Percentiles rank a stretch among this genome's conserved stretches.
These are phyloP conservation scores for Phytophthora palmivora DNA, from an alignment of 352 stramenopile genomes.

Conservation along the genomic window DNA sequence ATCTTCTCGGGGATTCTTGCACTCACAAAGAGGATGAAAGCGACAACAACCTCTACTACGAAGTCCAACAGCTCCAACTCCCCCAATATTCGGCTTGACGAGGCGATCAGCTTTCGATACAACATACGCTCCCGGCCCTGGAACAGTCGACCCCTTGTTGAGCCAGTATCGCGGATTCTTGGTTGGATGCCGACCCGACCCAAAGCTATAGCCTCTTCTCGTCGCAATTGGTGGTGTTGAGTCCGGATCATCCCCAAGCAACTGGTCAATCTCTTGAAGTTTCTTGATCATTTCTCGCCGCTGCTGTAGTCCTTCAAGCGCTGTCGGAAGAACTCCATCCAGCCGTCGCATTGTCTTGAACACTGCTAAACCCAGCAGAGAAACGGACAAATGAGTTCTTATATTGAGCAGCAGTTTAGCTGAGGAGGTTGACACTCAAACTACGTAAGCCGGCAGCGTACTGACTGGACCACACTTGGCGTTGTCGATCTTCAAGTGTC, in stretches of 20 bases:
- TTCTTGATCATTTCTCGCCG: conserved; percentile 27
- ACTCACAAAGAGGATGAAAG: conserved; percentile 26
- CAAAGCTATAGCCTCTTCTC: conserved; percentile 23
- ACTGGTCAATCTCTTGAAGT: conserved; percentile 36
- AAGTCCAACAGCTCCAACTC: conserved; percentile 25
- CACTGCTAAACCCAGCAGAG: conserved; percentile 1
- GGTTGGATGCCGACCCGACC: conserved; percentile 21
- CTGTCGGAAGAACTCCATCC: conserved; percentile 28
- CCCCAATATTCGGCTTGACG: conserved; percentile 24
- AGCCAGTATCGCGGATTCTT: conserved; percentile 26
- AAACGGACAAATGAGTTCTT: conserved; percentile 20
- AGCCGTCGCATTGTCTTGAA: conserved; percentile 18
- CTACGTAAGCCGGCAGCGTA: conserved; percentile 39
- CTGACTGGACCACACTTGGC: conserved; percentile 24
- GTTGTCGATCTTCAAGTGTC: conserved; percentile 45
- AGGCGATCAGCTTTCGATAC: conserved; percentile 30
- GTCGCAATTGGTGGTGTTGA: not conserved
- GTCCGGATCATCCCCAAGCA: conserved; percentile 27
- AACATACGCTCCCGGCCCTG: conserved; percentile 40
- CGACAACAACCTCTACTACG: conserved; percentile 28
- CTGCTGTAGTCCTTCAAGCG: conserved; percentile 30
- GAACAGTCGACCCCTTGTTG: conserved; percentile 4
- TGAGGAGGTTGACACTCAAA: conserved; percentile 11
- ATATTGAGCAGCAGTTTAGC: conserved; percentile 20
- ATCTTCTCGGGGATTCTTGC: conserved; percentile 19